Percentiles rank a stretch among this genome's conserved stretches.
phyloP scores from a whole-genome alignment of 2,329 filamentous ascomycete species.

The Aspergillus floridensis region DNA sequence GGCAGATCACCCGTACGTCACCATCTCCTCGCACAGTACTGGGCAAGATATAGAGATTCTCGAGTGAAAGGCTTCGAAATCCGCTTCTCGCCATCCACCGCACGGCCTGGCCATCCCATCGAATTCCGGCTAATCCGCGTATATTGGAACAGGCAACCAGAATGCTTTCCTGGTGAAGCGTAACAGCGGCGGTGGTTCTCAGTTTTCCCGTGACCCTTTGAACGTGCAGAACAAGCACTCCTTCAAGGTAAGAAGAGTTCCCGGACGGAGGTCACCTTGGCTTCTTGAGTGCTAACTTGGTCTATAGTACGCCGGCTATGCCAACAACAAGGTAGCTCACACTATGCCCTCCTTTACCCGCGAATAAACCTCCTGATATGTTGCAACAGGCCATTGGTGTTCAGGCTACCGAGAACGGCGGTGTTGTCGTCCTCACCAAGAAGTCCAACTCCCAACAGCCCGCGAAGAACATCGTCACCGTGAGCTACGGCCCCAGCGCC shows the following conservation, averaged over 20 bases:
- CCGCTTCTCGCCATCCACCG: conserved; percentile 4
- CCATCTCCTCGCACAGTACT: conserved; percentile 6
- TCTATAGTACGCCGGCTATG: conserved; percentile 78
- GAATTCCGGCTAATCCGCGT: conserved; percentile 15
- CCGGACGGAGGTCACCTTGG: conserved; percentile 10
- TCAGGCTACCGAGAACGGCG: conserved; percentile 70
- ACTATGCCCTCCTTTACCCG: background rate
- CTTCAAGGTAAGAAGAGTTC: conserved; percentile 66
- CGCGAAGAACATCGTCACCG: conserved; percentile 61
- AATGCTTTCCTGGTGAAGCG: conserved; percentile 94
- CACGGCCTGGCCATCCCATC: conserved; percentile 10
- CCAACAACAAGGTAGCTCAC: conserved; percentile 79
- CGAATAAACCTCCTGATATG: background rate
- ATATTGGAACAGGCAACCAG: conserved; percentile 64
- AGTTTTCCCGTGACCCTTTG: conserved; percentile 91
- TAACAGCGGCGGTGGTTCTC: conserved; percentile 71
- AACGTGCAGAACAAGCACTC: conserved; percentile 91
- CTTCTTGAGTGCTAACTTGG: conserved; percentile 11
- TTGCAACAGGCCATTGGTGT: conserved; percentile 74
- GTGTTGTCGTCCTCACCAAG: conserved; percentile 80
- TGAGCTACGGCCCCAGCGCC: conserved; percentile 69
- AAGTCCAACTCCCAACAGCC: conserved; percentile 74
- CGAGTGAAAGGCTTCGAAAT: background rate
- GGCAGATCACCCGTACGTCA: conserved; percentile 89
- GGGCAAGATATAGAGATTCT: background rate